A percentile compares a stretch with the other conserved stretches of the same genome.
Evolutionary conservation across 805 yeast genomes (phyloP).

Genomic region (Grigorovia humatica): DNA sequence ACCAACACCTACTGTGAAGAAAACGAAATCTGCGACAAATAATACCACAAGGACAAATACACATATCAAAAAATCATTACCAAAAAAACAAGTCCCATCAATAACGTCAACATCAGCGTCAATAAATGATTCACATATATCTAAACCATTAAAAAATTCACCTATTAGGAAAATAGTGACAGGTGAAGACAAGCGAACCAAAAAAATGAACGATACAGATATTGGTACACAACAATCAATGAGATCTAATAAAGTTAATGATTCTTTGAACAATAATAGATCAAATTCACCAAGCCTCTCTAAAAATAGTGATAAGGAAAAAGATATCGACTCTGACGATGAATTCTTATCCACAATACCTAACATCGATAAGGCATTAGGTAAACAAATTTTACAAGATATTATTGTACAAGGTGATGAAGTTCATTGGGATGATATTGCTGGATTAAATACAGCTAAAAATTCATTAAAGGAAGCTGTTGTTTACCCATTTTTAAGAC

Average conservation of each 20-base stretch:
- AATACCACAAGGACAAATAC: not conserved
- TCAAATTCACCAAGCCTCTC: not conserved
- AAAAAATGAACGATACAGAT: not conserved
- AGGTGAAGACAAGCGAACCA: not conserved
- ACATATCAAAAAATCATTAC: not conserved
- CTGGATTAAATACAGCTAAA: constrained; percentile 85
- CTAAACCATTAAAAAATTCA: not conserved
- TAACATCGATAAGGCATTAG: constrained; percentile 74
- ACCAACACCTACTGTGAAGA: not conserved
- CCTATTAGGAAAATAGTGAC: not conserved
- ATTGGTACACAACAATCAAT: not conserved
- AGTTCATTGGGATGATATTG: constrained; percentile 91
- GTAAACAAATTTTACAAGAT: constrained; percentile 76
- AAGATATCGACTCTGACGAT: not conserved
- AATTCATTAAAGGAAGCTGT: constrained; percentile 86
- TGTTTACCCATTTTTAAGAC: constrained; percentile 89
- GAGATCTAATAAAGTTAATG: not conserved
- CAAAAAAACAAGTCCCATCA: not conserved
- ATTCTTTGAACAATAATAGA: not conserved
- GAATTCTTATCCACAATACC: constrained; percentile 25
- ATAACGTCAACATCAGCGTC: not conserved
- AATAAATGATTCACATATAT: too few species aligned
- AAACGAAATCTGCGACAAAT: not conserved
- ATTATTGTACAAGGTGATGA: constrained; percentile 85
- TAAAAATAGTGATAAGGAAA: not conserved